A percentile compares a stretch with the other conserved stretches of the same genome.
phyloP scores from a whole-genome alignment of 2,329 filamentous ascomycete genomes.

The Trichoderma guizhouense region DNA sequence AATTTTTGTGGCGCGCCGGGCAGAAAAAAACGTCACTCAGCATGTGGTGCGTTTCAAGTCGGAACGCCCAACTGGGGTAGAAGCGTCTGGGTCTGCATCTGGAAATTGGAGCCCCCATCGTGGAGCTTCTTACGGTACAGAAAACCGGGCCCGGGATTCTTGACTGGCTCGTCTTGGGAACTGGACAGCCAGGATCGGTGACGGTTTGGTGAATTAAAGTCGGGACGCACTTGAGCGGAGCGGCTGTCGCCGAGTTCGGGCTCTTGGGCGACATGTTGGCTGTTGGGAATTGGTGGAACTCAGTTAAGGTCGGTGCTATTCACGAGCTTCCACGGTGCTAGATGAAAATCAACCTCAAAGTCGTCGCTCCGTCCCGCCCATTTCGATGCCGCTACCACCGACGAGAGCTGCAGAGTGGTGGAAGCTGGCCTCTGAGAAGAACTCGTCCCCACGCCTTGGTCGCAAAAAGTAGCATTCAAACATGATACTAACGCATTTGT shows the following conservation, averaged over 20 bases:
- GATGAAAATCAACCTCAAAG: neutral
- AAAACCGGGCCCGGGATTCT: constrained; percentile 5
- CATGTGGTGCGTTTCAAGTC: constrained; percentile 14
- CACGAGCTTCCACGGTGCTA: neutral
- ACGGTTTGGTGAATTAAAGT: constrained; percentile 8
- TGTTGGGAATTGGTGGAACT: neutral
- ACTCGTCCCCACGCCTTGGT: neutral
- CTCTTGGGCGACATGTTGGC: neutral
- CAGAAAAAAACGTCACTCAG: constrained; percentile 13
- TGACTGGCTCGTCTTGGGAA: constrained; percentile 3
- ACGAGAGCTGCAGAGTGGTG: neutral
- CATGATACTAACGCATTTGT: neutral
- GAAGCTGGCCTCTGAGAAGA: neutral
- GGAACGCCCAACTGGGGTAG: constrained; percentile 13
- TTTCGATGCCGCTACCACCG: neutral
- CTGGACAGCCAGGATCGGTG: constrained; percentile 3
- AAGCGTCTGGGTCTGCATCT: constrained; percentile 13
- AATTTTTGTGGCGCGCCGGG: constrained; percentile 13
- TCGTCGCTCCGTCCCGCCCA: neutral
- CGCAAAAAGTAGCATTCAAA: neutral
- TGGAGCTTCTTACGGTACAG: constrained; percentile 3
- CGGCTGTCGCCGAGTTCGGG: constrained; percentile 13
- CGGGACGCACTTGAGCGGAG: constrained; percentile 8
- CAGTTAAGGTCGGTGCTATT: neutral
- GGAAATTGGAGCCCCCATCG: constrained; percentile 9